Evolutionary conservation across 257 asterid species (phyloP), one percentile per base, ranked within the genome.

Genomic region (Salvia splendens): DNA sequence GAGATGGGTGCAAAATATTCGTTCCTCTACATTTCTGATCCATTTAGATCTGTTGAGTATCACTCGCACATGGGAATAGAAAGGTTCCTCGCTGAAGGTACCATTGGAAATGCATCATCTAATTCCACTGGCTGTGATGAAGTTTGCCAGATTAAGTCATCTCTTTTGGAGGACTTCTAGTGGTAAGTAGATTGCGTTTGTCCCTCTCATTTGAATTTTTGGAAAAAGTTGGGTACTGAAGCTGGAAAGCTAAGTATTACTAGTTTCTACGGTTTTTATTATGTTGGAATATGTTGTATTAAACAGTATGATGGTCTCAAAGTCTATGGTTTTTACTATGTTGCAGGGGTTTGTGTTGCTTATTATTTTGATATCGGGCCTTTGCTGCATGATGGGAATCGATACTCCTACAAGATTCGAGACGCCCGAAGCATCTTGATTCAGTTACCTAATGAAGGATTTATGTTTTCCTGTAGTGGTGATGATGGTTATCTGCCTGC

Each of bases 351-450:
- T 94, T 68, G 97, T 91, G 50, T 77, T 94, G 76, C 93, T 94
- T 61, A 67, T 94, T 72, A 94, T 94, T 75, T 78, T 94, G 79
- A 79, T 94, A 74, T 88, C 99, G 3, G 99, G 99, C 52, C 95
- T 94, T 72, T 91, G 99, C 86, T 94, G 99, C 82, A 94, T 94
- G 97, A 82, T 82, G 83, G 97, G 97, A 70, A 94, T 91, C 41
- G 99, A 94, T 78, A 94, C 99, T 63, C 99, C 97, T 15, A 85
- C 97, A 17, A 91, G 99, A 80, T 94, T 91, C 68, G 97, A 91
- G 82, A 62, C 88, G 65, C 95, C 99, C 56, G 89, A 85, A 67
- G 95, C 89, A 61, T 86, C 97, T 68, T 92, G 83, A 72, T 82
- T 70, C 66, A 8, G 60, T 72, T 60, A 35, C 59, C 17, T 69